phyloP scores from a whole-genome alignment of 2,329 filamentous ascomycete genomes.

The Colletotrichum theobromicola region DNA sequence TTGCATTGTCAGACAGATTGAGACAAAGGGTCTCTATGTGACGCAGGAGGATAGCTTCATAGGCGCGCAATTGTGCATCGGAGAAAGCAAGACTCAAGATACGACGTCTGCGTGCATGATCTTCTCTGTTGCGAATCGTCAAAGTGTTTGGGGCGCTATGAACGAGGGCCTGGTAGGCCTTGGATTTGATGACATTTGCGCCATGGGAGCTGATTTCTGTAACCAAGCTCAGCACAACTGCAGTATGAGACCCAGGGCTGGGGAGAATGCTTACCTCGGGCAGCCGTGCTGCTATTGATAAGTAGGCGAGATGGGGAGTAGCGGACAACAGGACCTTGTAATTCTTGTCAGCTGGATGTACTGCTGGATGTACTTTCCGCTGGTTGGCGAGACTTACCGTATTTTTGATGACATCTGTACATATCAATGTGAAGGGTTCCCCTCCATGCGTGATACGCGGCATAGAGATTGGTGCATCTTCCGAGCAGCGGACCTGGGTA shows the following conservation, averaged over 20 bases:
- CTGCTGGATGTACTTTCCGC: not conserved
- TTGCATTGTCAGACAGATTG: constrained; percentile 21
- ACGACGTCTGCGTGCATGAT: constrained; percentile 17
- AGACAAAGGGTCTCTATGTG: constrained; percentile 22
- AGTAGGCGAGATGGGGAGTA: constrained; percentile 31
- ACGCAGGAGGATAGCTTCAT: constrained; percentile 26
- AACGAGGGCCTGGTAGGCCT: constrained; percentile 19
- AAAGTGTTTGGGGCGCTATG: constrained; percentile 19
- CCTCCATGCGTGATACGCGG: constrained; percentile 37
- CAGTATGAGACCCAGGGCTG: no score
- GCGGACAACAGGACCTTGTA: constrained; percentile 23
- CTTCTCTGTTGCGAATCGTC: not conserved
- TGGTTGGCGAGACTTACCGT: constrained; percentile 25
- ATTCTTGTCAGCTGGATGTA: not conserved
- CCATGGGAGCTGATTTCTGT: constrained; percentile 21
- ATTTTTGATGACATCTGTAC: constrained; percentile 36
- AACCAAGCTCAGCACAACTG: not conserved
- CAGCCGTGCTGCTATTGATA: constrained; percentile 17
- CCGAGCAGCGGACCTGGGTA: not conserved
- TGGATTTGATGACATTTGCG: constrained; percentile 21
- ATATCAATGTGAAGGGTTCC: constrained; percentile 39
- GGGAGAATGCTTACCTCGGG: not conserved
- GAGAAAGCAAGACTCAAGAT: constrained; percentile 29
- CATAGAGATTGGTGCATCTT: constrained; percentile 22
- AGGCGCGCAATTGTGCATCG: constrained; percentile 22